These are phyloP conservation scores for Penicillium argentinense DNA, from an alignment of 495 filamentous ascomycete species.

Conservation along the genomic window DNA sequence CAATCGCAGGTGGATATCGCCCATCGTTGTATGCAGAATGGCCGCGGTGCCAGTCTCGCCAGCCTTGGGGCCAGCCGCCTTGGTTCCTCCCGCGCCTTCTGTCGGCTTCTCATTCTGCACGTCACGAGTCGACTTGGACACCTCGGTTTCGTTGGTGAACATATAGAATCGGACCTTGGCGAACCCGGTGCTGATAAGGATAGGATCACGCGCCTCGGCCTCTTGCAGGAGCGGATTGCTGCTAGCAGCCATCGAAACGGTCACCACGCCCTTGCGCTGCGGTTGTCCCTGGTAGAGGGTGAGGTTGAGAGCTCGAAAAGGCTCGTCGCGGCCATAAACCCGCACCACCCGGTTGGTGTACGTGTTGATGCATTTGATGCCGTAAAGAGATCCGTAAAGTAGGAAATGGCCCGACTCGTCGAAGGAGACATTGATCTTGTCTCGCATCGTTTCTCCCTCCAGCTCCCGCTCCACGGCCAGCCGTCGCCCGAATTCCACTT, in stretches of 20 bases:
- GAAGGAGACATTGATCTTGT: conserved; percentile 82
- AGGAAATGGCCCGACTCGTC: conserved; percentile 97
- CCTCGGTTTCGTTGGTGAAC: conserved; percentile 86
- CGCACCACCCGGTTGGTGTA: conserved; percentile 88
- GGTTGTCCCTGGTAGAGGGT: conserved; percentile 95
- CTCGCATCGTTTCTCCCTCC: conserved; percentile 63
- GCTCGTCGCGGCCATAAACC: conserved; percentile 84
- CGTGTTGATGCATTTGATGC: conserved; percentile 92
- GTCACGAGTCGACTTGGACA: conserved; percentile 83
- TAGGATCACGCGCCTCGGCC: conserved; percentile 87
- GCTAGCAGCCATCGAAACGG: conserved; percentile 96
- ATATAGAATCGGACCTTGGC: conserved; percentile 96
- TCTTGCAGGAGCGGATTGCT: conserved; percentile 91
- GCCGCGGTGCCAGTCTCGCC: conserved; percentile 74
- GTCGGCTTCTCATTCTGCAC: conserved; percentile 92
- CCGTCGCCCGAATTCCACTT: conserved; percentile 88
- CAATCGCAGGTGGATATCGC: conserved; percentile 91
- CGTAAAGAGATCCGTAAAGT: conserved; percentile 87
- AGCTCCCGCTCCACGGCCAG: conserved; percentile 86
- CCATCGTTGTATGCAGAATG: conserved; percentile 87
- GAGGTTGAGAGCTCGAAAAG: conserved; percentile 77
- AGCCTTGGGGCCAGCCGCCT: conserved; percentile 54
- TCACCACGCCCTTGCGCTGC: conserved; percentile 85
- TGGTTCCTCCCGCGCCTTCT: conserved; percentile 30
- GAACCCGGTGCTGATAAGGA: conserved; percentile 78